Conservation (phyloP, 257 asterid species). For the Capsicum chinense region DNA sequence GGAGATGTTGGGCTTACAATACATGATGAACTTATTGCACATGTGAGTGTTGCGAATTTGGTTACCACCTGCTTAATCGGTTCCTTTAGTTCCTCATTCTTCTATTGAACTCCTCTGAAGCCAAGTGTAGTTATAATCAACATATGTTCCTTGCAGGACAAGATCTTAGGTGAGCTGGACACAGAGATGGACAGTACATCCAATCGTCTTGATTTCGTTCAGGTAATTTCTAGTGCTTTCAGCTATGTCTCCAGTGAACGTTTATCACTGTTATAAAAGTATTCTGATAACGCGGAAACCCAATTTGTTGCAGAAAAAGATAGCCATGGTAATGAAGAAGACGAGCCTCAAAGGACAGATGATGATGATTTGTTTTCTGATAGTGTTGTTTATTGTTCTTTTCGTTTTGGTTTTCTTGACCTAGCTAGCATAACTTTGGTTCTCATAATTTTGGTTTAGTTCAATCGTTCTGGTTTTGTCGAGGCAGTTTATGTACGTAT, state of each 20-base stretch:
- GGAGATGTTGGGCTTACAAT: conserved; percentile 97
- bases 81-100: neutral
- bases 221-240: conserved; percentile 49
- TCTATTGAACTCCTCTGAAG: neutral
- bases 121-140: conserved; percentile 14
- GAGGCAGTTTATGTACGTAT: conserved; percentile 22
- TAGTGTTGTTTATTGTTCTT: conserved; percentile 72
- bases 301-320: conserved; percentile 72
- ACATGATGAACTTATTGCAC: conserved; percentile 95
- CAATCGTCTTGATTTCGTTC: conserved; percentile 96
- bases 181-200: conserved; percentile 96
- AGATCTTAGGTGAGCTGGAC: conserved; percentile 78
- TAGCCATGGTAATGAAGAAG: conserved; percentile 93
- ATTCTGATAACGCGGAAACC: neutral
- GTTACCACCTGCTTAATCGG: neutral
- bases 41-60: conserved; percentile 43
- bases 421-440: conserved; percentile 33
- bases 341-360: conserved; percentile 92
- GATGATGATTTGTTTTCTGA: conserved; percentile 84
- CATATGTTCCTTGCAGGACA: conserved; percentile 60
- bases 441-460: neutral
- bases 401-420: conserved; percentile 90
- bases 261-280: neutral
- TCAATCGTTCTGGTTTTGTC: conserved; percentile 6
- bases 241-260: neutral